Evolutionary conservation across 129 eudicot genomes (phyloP).

Genomic region (Sambucus nigra): DNA sequence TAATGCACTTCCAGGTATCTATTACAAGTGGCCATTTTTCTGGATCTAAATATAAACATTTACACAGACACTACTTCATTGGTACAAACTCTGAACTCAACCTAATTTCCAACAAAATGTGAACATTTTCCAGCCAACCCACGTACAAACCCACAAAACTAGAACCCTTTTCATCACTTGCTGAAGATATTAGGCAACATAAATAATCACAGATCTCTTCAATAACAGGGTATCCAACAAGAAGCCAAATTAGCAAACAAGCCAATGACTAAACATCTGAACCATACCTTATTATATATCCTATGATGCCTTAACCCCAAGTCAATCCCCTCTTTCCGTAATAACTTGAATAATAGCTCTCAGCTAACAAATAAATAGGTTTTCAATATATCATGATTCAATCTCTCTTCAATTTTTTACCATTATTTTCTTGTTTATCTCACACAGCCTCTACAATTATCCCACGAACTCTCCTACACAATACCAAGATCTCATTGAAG

Average conservation of each 20-base stretch:
- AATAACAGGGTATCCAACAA: constrained; percentile 48
- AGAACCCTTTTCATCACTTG: constrained; percentile 23
- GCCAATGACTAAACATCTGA: constrained; percentile 86
- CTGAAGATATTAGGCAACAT: constrained; percentile 14
- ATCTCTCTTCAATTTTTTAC: constrained; percentile 11
- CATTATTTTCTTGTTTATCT: constrained; percentile 3
- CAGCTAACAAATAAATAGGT: constrained; percentile 44
- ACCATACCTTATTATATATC: constrained; percentile 25
- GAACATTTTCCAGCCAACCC: constrained; percentile 46
- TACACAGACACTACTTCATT: constrained; percentile 29
- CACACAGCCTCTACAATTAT: constrained; percentile 16
- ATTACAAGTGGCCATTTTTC: constrained; percentile 36
- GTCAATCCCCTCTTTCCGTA: constrained; percentile 30
- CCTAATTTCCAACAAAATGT: constrained; percentile 22
- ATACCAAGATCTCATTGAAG: constrained; percentile 30
- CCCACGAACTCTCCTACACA: constrained; percentile 29
- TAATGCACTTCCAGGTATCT: constrained; percentile 60
- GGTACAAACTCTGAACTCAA: constrained; percentile 18
- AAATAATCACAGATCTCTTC: constrained; percentile 31
- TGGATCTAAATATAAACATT: constrained; percentile 45
- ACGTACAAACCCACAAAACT: constrained; percentile 20
- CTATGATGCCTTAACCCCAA: constrained; percentile 16
- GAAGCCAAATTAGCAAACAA: constrained; percentile 45
- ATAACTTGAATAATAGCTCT: constrained; percentile 42
- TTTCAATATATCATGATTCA: constrained; percentile 13